These are phyloP conservation scores for Suhomyces wounanorum DNA, from an alignment of 1,139 yeast species.

Conservation along the genomic window DNA sequence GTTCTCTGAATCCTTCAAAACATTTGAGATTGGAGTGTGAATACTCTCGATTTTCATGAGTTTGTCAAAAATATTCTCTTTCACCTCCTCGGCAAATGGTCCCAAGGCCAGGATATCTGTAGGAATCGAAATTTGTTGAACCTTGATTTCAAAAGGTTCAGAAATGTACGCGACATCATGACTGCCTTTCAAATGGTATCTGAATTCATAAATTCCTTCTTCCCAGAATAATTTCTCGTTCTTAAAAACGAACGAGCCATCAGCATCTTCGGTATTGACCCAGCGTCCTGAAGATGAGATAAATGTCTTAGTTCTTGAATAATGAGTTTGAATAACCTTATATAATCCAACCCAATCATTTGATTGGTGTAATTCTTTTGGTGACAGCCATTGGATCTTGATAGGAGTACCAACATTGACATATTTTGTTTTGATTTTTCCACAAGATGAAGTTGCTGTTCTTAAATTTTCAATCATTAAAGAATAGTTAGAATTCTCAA, in stretches of 20 bases:
- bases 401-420: conserved; percentile 55
- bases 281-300: conserved; percentile 72
- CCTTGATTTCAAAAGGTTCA: conserved; percentile 66
- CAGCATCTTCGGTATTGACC: conserved; percentile 49
- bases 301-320: conserved; percentile 59
- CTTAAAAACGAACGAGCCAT: conserved; percentile 56
- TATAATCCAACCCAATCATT: conserved; percentile 84
- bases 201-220: conserved; percentile 72
- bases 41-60: conserved; percentile 30
- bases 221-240: conserved; percentile 61
- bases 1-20: conserved; percentile 30
- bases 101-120: conserved; percentile 18
- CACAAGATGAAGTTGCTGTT: conserved; percentile 15
- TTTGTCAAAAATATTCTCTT: conserved; percentile 34
- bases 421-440: conserved; percentile 23
- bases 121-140: conserved; percentile 45
- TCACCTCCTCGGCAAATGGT: conserved; percentile 36
- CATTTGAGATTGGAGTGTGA: conserved; percentile 29
- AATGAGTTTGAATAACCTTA: conserved; percentile 62
- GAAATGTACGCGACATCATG: conserved; percentile 73
- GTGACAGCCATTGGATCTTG: conserved; percentile 57
- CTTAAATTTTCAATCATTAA: conserved; percentile 29
- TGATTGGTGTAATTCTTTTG: conserved; percentile 41
- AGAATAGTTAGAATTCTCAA: conserved; percentile 41
- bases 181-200: conserved; percentile 70